phyloP scores from a whole-genome alignment of 495 filamentous ascomycete species.

The Penicillium angulare region DNA sequence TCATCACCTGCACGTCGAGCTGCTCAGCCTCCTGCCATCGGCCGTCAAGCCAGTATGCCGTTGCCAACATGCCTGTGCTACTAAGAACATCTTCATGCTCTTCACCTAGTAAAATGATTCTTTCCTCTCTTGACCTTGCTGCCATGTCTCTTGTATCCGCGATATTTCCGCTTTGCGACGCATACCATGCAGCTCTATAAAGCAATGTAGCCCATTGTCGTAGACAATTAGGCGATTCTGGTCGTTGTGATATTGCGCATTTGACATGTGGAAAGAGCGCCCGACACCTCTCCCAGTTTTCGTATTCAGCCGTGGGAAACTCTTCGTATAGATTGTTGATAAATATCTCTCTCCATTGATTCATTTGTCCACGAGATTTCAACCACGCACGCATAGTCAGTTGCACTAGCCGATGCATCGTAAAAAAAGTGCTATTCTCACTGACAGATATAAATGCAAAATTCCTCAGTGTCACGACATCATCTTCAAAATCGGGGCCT shows the following conservation, averaged over 20 bases:
- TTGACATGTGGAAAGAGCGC: slow-evolving; percentile 26
- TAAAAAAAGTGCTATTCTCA: not conserved
- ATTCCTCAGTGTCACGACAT: slow-evolving; percentile 35
- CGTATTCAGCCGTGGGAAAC: slow-evolving; percentile 39
- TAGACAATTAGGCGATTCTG: slow-evolving; percentile 4
- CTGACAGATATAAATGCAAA: slow-evolving; percentile 39
- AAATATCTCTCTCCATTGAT: slow-evolving; percentile 31
- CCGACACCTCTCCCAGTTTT: slow-evolving; percentile 30
- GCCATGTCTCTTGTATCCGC: not conserved
- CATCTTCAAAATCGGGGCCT: slow-evolving; percentile 36
- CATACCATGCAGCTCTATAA: slow-evolving; percentile 5
- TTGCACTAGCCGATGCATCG: slow-evolving; percentile 27
- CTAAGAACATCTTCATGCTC: not conserved
- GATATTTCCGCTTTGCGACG: not conserved
- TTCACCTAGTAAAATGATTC: not conserved
- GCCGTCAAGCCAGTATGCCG: not conserved
- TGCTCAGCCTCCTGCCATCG: not conserved
- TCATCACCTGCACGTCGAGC: not conserved
- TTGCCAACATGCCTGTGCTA: not conserved
- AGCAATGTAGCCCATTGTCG: slow-evolving; percentile 21
- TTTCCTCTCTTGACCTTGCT: not conserved
- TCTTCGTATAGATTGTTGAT: slow-evolving; percentile 33
- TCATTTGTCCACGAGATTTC: slow-evolving; percentile 25
- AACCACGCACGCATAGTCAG: slow-evolving; percentile 20
- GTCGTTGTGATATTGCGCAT: slow-evolving; percentile 14